Conservation (phyloP, 2,329 filamentous ascomycete genomes). For the Fusarium oligoseptatum region DNA sequence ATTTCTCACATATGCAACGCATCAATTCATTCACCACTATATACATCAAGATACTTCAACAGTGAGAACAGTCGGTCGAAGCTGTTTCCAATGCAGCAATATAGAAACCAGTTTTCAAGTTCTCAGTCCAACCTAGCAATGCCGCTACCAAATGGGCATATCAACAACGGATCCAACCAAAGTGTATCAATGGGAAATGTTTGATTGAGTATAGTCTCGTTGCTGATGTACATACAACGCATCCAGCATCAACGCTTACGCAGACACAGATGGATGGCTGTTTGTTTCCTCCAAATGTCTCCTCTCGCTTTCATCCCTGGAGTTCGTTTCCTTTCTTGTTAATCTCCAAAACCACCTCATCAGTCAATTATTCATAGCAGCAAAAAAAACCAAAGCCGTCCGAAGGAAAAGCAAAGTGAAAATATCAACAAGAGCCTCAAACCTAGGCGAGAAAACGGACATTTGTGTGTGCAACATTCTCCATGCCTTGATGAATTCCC, state of each 20-base stretch:
- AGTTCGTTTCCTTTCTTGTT: not conserved
- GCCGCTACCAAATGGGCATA: not conserved
- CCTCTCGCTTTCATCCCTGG: not conserved
- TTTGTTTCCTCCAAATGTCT: conserved; percentile 1
- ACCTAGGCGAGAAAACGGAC: conserved; percentile 9
- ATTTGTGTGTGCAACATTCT: conserved; percentile 6
- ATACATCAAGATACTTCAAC: not conserved
- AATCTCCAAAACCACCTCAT: conserved; percentile 20
- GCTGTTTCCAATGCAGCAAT: not conserved
- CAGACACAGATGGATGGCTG: conserved; percentile 5
- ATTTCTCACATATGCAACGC: not conserved
- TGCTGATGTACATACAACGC: conserved; percentile 13
- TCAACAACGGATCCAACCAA: not conserved
- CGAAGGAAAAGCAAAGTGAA: conserved; percentile 14
- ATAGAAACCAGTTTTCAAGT: not conserved
- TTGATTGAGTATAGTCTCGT: not conserved
- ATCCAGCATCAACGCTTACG: conserved; percentile 3
- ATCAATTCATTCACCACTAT: not conserved
- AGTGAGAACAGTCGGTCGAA: not conserved
- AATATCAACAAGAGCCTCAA: conserved; percentile 14
- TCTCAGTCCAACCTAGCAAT: not conserved
- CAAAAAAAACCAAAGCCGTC: conserved; percentile 14
- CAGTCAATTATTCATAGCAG: conserved; percentile 38
- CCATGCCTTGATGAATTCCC: conserved; percentile 17
- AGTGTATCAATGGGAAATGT: not conserved